These are phyloP conservation scores for Peronospora destructor DNA, from an alignment of 352 stramenopile species.

Conservation along the genomic window DNA sequence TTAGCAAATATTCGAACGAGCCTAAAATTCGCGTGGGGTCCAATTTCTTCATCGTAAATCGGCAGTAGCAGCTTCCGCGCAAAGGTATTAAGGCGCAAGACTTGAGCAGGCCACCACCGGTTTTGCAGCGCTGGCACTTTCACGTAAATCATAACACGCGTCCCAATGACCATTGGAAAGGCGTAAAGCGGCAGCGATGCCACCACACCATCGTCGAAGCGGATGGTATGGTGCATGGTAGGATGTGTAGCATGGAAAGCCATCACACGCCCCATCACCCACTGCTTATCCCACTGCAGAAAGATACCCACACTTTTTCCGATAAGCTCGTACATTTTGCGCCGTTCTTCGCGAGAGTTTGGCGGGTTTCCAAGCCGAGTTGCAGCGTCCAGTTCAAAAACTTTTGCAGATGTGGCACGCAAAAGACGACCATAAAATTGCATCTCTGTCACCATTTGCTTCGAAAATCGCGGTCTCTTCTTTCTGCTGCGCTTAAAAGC, in stretches of 20 bases:
- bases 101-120: conserved; percentile 68
- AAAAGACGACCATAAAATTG: conserved; percentile 66
- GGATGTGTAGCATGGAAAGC: conserved; percentile 48
- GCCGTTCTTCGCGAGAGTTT: conserved; percentile 37
- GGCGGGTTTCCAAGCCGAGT: conserved; percentile 46
- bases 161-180: conserved; percentile 64
- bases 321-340: conserved; percentile 52
- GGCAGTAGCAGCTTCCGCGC: conserved; percentile 42
- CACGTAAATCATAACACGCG: conserved; percentile 57
- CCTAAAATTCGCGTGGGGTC: conserved; percentile 35
- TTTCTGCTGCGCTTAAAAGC: conserved; percentile 73
- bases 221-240: conserved; percentile 50
- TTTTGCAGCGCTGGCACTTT: conserved; percentile 55
- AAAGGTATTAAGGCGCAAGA: conserved; percentile 58
- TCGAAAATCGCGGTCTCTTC: conserved; percentile 71
- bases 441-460: conserved; percentile 83
- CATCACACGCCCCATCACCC: conserved; percentile 62
- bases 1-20: conserved; percentile 57
- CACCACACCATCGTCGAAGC: conserved; percentile 64
- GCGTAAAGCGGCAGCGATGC: conserved; percentile 56
- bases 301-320: conserved; percentile 62
- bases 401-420: conserved; percentile 56
- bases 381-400: conserved; percentile 38
- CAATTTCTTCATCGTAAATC: conserved; percentile 28
- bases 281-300: conserved; percentile 72